Conservation (phyloP, 1,284 basidiomycete genomes). For the Schizophyllum commune region DNA sequence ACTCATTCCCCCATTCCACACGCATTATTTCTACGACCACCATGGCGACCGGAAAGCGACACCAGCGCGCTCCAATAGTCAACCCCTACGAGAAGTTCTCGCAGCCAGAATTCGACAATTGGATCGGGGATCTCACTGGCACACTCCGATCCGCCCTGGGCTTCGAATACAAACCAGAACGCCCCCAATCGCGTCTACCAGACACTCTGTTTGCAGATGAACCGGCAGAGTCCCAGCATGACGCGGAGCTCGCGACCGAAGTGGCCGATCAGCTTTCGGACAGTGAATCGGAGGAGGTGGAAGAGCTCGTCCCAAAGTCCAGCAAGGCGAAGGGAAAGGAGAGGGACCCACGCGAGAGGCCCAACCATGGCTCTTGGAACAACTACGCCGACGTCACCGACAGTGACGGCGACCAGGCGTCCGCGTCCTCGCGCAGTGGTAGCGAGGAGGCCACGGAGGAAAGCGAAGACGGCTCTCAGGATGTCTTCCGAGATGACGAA, state of each 20-base stretch:
- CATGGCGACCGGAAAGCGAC: too few relatives aligned
- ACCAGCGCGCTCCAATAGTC: conserved; percentile 36
- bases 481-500: too few relatives aligned
- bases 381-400: too few relatives aligned
- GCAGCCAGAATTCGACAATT: conserved; percentile 56
- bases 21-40: too few relatives aligned
- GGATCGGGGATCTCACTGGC: conserved; percentile 56
- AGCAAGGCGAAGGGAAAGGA: conserved; percentile 45
- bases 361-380: too few relatives aligned
- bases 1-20: too few relatives aligned
- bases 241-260: conserved; percentile 14
- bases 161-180: conserved; percentile 23
- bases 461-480: too few relatives aligned
- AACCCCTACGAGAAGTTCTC: conserved; percentile 68
- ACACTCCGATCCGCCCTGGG: conserved; percentile 47
- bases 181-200: conserved; percentile 1
- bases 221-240: conserved; percentile 17
- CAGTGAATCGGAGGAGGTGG: conserved; percentile 48
- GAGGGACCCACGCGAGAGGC: conserved; percentile 50
- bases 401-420: too few relatives aligned
- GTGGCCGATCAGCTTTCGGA: conserved; percentile 30
- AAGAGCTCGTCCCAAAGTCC: conserved; percentile 30
- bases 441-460: too few relatives aligned
- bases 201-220: conserved; percentile 10
- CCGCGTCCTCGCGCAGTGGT: too few relatives aligned